phyloP scores from a whole-genome alignment of 768 basidiomycete genomes.

The Lactarius deliciosus region DNA sequence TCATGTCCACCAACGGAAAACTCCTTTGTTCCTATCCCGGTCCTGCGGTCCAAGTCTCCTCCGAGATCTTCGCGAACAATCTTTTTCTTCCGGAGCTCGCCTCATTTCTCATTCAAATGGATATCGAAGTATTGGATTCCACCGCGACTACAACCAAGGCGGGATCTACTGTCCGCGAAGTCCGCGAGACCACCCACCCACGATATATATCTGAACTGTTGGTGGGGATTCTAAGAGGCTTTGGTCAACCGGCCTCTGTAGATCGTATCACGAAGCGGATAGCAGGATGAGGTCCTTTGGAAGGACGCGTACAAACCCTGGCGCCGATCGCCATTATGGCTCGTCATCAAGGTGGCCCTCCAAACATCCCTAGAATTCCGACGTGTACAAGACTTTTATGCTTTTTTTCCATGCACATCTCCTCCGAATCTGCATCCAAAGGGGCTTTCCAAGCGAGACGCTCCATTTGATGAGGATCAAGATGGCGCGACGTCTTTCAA shows the following conservation, averaged over 20 bases:
- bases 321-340: neutral
- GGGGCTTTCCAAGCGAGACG: neutral
- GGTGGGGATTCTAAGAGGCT: neutral
- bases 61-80: neutral
- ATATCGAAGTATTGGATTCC: neutral
- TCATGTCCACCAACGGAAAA: constrained; percentile 44
- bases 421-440: neutral
- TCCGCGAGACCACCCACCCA: neutral
- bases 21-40: constrained; percentile 36
- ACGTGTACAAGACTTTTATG: neutral
- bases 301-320: neutral
- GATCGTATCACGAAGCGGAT: neutral
- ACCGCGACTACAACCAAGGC: neutral
- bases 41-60: constrained; percentile 42
- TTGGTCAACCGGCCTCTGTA: neutral
- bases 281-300: neutral
- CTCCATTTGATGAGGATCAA: neutral
- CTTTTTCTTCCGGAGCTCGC: neutral
- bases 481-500: neutral
- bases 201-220: neutral
- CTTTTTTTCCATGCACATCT: neutral
- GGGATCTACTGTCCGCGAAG: neutral
- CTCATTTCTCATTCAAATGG: neutral
- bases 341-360: neutral
- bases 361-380: neutral